These are phyloP conservation scores for Galeopsis tetrahit DNA, from an alignment of 257 asterid species.

Conservation along the genomic window DNA sequence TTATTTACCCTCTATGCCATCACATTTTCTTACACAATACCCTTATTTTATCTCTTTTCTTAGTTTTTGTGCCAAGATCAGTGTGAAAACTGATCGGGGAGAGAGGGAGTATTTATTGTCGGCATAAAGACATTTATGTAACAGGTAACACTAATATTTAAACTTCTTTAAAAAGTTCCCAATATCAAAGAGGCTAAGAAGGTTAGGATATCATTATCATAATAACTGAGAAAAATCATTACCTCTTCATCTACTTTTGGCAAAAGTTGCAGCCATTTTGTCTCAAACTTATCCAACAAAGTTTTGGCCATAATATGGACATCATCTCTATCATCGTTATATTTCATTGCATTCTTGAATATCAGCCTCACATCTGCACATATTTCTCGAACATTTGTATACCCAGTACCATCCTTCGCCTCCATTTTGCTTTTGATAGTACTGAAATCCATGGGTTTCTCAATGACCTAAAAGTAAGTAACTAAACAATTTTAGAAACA, in stretches of 20 bases:
- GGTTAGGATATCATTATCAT: not conserved
- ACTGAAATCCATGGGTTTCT: slow-evolving; percentile 97
- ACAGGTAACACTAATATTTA: not conserved
- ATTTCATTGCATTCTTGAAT: slow-evolving; percentile 92
- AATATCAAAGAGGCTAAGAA: slow-evolving; percentile 24
- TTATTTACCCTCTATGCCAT: too few relatives aligned
- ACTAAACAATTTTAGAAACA: slow-evolving; percentile 19
- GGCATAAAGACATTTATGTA: not conserved
- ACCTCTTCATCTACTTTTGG: slow-evolving; percentile 98
- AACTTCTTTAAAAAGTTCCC: slow-evolving; percentile 19
- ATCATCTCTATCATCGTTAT: slow-evolving; percentile 75
- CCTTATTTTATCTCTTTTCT: too few relatives aligned
- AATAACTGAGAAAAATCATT: slow-evolving; percentile 9
- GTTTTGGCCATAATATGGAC: slow-evolving; percentile 92
- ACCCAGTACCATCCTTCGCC: slow-evolving; percentile 80
- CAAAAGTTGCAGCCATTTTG: slow-evolving; percentile 84
- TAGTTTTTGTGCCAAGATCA: too few relatives aligned
- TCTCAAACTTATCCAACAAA: slow-evolving; percentile 82
- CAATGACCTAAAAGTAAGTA: slow-evolving; percentile 62
- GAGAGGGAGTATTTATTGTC: not conserved
- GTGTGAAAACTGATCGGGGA: too few relatives aligned
- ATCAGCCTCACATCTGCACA: slow-evolving; percentile 84
- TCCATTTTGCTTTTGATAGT: slow-evolving; percentile 86
- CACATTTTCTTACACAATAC: too few relatives aligned
- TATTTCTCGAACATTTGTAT: slow-evolving; percentile 84